These are phyloP conservation scores for Periconia digitata DNA, from an alignment of 2,329 filamentous ascomycete species.

Conservation along the genomic window DNA sequence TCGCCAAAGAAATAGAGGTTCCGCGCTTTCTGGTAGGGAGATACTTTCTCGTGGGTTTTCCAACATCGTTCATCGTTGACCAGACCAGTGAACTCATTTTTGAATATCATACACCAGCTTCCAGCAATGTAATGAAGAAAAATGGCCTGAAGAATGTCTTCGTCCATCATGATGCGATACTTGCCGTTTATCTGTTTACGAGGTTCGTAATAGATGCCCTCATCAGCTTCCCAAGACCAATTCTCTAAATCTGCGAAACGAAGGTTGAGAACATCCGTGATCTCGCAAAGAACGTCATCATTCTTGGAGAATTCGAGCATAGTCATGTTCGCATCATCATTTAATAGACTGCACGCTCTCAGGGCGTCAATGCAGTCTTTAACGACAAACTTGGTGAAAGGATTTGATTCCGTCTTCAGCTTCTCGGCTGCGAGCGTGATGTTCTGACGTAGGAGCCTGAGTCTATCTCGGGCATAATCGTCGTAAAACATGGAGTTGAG, in stretches of 20 bases:
- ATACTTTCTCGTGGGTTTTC: constrained; percentile 3
- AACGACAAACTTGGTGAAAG: constrained; percentile 9
- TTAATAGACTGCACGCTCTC: constrained; percentile 15
- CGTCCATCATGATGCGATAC: constrained; percentile 51
- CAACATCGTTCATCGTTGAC: constrained; percentile 7
- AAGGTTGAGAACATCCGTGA: constrained; percentile 49
- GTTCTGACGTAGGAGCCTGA: constrained; percentile 4
- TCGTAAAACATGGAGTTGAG: constrained; percentile 15
- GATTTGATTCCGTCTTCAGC: constrained; percentile 7
- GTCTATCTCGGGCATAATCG: constrained; percentile 8
- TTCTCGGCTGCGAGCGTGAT: constrained; percentile 2
- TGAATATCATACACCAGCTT: constrained; percentile 37
- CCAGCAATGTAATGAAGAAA: constrained; percentile 49
- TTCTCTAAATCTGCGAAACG: constrained; percentile 44
- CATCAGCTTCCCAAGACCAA: constrained; percentile 48
- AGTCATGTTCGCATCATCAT: constrained; percentile 16
- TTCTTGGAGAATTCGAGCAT: constrained; percentile 14
- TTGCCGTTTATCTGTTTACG: constrained; percentile 42
- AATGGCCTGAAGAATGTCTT: constrained; percentile 50
- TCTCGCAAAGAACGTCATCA: constrained; percentile 42
- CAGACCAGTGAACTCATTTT: constrained; percentile 18
- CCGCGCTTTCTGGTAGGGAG: constrained; percentile 2
- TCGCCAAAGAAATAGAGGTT: constrained; percentile 6
- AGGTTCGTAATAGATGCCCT: constrained; percentile 48
- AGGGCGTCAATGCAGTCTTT: constrained; percentile 15